phyloP scores from a whole-genome alignment of 768 basidiomycete genomes.

The Lactifluus piperatus region DNA sequence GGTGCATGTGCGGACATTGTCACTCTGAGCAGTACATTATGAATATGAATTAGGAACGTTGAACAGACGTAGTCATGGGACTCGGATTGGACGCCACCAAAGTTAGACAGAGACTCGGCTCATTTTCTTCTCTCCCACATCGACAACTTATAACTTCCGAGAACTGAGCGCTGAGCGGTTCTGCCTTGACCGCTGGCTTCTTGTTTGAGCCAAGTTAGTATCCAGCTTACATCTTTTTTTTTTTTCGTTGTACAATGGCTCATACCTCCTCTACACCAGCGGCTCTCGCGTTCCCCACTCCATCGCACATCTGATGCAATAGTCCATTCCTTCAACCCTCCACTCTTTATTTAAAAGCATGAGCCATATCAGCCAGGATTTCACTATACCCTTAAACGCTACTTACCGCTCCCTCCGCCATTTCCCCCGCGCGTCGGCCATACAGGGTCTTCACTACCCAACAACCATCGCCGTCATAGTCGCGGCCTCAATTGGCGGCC shows the following conservation, averaged over 20 bases:
- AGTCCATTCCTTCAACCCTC: background rate
- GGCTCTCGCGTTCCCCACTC: background rate
- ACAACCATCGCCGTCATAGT: conserved; percentile 46
- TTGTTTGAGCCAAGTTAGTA: too few species aligned
- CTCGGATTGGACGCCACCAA: too few species aligned
- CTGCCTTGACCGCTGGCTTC: background rate
- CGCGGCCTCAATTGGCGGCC: conserved; percentile 34
- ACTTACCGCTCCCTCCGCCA: background rate
- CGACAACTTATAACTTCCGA: background rate
- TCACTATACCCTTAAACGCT: background rate
- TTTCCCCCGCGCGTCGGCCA: background rate
- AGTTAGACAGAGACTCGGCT: too few species aligned
- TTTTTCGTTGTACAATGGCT: too few species aligned
- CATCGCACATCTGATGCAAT: background rate
- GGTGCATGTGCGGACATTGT: conserved; percentile 3
- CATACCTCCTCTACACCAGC: too few species aligned
- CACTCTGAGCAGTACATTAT: too few species aligned
- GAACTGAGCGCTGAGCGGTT: too few species aligned
- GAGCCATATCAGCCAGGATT: background rate
- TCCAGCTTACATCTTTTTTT: too few species aligned
- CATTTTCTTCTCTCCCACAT: too few species aligned
- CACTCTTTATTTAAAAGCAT: background rate
- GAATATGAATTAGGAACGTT: too few species aligned
- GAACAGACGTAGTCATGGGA: too few species aligned
- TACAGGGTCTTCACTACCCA: conserved; percentile 17